Evolutionary conservation across 2,329 filamentous ascomycete genomes (phyloP), one percentile per base, ranked within the genome.

Genomic region (Trichophyton schoenleinii): DNA sequence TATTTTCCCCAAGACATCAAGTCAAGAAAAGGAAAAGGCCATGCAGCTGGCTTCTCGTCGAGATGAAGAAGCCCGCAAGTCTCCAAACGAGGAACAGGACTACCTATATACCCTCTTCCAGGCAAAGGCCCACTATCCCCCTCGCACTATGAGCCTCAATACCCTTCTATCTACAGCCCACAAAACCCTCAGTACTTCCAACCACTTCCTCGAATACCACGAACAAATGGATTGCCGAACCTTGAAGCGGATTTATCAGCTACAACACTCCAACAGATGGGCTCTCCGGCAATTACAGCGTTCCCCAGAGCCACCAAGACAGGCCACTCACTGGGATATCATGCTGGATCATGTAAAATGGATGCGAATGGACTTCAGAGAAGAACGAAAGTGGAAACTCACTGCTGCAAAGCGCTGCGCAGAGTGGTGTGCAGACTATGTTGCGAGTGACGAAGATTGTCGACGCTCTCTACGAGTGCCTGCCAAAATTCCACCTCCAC

Each of bases 341-440:
- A 73, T 97, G 61, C 77, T 99, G 36, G 83, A 91, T 67, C 91
- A 99, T 76, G 89, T 92, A 83, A 95, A 91, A 72, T 97, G 92
- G 92, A 95, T 99, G 89, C 84, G 91, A 58, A 96, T 91, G 1
- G 94, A 99, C 73, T 97, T 96, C 69, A 83, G 88, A 59, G 89
- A 96, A 73, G 94, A 97, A 72, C 80, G 90, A 46, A 96, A 95
- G 71, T 96, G 91, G 91, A 97, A 96, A 75, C 85, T 84, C 70
- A 83, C 87, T 1, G 82, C 87, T 41, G 91, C 91, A 3, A 87
- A 86, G 62, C 90, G 86, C 62, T 79, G 96, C 63, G 94, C 91
- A 0, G 79, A 86, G 68, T 88, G 87, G 68, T 97, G 92, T 72
- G 89, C 87, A 0, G 86, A 92, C 67, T 99, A 89, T 83, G 81